A percentile compares a stretch with the other conserved stretches of the same genome.
These are phyloP conservation scores for Euphorbia pulcherrima DNA, from an alignment of 345 rosid species.

Conservation along the genomic window DNA sequence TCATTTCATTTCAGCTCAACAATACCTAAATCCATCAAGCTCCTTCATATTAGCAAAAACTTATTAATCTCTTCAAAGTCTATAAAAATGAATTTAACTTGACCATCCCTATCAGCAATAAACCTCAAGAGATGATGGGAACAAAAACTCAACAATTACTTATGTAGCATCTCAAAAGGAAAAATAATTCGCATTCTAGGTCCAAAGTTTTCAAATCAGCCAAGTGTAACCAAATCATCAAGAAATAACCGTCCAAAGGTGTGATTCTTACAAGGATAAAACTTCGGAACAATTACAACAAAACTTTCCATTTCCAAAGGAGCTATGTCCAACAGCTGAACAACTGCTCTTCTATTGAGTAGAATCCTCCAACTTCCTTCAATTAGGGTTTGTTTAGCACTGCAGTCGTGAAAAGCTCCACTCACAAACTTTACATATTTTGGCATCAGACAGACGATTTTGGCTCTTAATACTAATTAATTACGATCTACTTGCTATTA, in stretches of 20 bases:
- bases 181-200: background rate
- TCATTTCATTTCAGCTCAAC: too few relatives aligned
- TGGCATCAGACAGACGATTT: too few relatives aligned
- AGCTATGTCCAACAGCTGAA: slow-evolving; percentile 20
- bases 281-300: slow-evolving; percentile 30
- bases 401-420: too few relatives aligned
- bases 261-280: slow-evolving; percentile 18
- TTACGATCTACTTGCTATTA: too few relatives aligned
- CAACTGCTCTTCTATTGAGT: slow-evolving; percentile 12
- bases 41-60: too few relatives aligned
- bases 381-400: too few relatives aligned
- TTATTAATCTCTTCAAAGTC: too few relatives aligned
- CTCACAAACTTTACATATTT: too few relatives aligned
- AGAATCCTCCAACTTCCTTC: slow-evolving; percentile 6
- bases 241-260: background rate
- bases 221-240: background rate
- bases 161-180: background rate
- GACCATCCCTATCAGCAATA: background rate
- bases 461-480: too few relatives aligned
- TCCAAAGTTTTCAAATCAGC: background rate
- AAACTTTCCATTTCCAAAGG: slow-evolving; percentile 30
- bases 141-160: background rate
- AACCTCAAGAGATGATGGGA: background rate
- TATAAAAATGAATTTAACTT: too few relatives aligned
- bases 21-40: too few relatives aligned